Base-by-base conservation (phyloP, 257 asterid species). In the Fraxinus quadrangulata region DNA sequence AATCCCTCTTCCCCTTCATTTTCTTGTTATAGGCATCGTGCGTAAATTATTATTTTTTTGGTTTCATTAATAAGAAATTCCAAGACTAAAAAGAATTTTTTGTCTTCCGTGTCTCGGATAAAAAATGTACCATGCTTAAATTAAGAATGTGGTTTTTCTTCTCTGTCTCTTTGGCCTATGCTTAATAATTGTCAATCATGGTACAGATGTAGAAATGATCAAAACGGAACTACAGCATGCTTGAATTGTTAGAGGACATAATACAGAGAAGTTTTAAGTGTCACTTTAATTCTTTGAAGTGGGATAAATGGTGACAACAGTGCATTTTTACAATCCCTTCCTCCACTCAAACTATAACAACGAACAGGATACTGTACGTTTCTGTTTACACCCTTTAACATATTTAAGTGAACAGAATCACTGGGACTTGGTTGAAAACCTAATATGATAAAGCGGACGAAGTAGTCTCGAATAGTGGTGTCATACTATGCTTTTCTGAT, bases 161-260 rank as follows among this genome's bases (percentile, higher is more conserved):
- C 61, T 36, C 13, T 16, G 23, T 70, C 24, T 7, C 21, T 19
- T 8, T 34, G 23, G n/a, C 23, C 6, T 37, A 70, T 9, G 12
- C n/a, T 70, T 12, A n/a, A 36, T n/a, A 11, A 23, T 1, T 39
- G 54, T 16, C 49, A 70, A 16, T 36, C 28, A 5, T 72, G 21
- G 21, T 23, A 51, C 66, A 36, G 68, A 66, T n/a, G 73, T 51
- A 65, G 40, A 77, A 49, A 77, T 54, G 72, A 59, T 39, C 24
- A 51, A 31, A 70, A 47, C 45, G 24, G 80, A 73, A 68, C 73
- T 65, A 26, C 51, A 36, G 16, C 63, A 45, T 30, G 65, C 67
- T 81, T 71, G 14, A 39, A 67, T 42, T 47, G 31, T 69, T 61
- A 23, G 45, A 28, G 49, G 45, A 70, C 67, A 54, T 36, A 54